A percentile compares a stretch with the other conserved stretches of the same genome.
These are phyloP conservation scores for Tetrahymena thermophila DNA, from an alignment of 73 alveolate species.

Conservation along the genomic window DNA sequence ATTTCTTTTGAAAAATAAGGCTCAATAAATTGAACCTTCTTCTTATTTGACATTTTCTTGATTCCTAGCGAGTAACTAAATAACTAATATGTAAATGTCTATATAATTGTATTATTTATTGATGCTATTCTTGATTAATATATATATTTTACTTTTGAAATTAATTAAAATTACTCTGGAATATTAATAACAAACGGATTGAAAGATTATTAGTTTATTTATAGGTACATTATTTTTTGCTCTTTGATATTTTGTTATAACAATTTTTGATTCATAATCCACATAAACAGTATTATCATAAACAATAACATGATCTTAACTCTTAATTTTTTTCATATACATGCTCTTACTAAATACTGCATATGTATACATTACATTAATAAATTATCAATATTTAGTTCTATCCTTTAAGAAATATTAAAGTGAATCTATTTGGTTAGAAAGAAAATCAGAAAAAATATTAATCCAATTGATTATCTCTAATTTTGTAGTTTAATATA, in stretches of 20 bases:
- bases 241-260: not conserved
- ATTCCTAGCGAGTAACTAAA: not conserved
- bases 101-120: no score
- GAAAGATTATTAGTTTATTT: not conserved
- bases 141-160: not conserved
- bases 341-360: not conserved
- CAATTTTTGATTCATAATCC: not conserved
- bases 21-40: not conserved
- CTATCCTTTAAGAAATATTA: not conserved
- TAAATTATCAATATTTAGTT: not conserved
- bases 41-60: not conserved
- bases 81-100: not conserved
- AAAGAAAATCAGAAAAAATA: no score
- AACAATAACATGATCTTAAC: not conserved
- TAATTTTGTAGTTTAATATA: no score
- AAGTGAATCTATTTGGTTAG: not conserved
- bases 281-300: not conserved
- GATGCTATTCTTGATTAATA: not conserved
- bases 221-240: not conserved
- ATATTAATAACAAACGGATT: not conserved
- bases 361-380: not conserved
- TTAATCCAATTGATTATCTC: no score
- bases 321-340: not conserved
- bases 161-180: not conserved
- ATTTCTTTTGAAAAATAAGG: not conserved